Evolutionary conservation across 768 basidiomycete genomes (phyloP).

Genomic region (Hebeloma cylindrosporum): DNA sequence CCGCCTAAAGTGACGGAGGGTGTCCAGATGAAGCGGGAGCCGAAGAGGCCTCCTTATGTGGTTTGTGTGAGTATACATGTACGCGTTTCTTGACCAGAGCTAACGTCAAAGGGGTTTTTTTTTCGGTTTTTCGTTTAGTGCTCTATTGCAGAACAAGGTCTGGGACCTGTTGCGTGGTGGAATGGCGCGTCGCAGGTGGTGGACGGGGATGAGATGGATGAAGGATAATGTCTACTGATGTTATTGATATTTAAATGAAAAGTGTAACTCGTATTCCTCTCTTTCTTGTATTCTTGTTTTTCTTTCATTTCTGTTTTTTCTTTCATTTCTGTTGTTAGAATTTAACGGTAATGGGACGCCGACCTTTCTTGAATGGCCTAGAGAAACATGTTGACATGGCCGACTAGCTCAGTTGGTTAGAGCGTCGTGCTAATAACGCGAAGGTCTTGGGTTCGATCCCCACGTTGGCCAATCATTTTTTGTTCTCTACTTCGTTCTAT

Average conservation of each 20-base stretch:
- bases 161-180: constrained; percentile 81
- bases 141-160: constrained; percentile 80
- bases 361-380: background rate
- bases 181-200: constrained; percentile 47
- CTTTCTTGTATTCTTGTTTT: background rate
- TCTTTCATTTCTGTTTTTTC: background rate
- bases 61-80: constrained; percentile 69
- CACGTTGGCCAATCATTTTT: constrained; percentile 59
- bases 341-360: background rate
- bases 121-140: constrained; percentile 54
- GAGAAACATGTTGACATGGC: constrained; percentile 35
- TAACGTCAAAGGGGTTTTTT: background rate
- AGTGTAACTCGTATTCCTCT: constrained; percentile 4
- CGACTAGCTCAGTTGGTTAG: constrained; percentile 94
- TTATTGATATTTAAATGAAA: background rate
- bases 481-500: too few relatives aligned
- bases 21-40: constrained; percentile 50
- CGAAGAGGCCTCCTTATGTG: constrained; percentile 62
- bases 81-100: background rate
- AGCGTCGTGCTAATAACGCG: constrained; percentile 87
- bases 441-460: constrained; percentile 83
- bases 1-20: constrained; percentile 77
- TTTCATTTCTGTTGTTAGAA: background rate
- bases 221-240: constrained; percentile 26
- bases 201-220: constrained; percentile 41